A percentile compares a stretch with the other conserved stretches of the same genome.
phyloP scores from a whole-genome alignment of 2,329 filamentous ascomycete species.

The Lasiodiplodia gonubiensis region DNA sequence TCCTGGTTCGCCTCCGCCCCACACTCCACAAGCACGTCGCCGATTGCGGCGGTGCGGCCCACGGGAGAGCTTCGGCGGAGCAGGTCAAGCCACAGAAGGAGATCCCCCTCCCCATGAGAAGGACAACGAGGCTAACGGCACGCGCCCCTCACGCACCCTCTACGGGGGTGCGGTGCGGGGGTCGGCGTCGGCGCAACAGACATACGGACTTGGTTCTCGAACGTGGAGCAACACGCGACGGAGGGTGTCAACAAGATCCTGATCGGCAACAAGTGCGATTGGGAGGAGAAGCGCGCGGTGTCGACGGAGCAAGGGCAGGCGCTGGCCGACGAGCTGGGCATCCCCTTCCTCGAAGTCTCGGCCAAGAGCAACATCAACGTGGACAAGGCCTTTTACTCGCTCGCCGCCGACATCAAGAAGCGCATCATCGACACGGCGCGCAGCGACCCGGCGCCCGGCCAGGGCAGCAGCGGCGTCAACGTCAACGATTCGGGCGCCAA shows the following conservation, averaged over 20 bases:
- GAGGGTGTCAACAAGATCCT: conserved; percentile 99
- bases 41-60: conserved; percentile 25
- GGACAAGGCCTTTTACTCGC: conserved; percentile 95
- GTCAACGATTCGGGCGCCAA: conserved; percentile 41
- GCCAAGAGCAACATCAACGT: conserved; percentile 99
- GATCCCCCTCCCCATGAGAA: not conserved
- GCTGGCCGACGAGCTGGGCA: conserved; percentile 92
- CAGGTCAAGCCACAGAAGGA: not conserved
- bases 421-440: conserved; percentile 90
- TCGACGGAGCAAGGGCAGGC: conserved; percentile 92
- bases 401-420: conserved; percentile 98
- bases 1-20: conserved; percentile 13
- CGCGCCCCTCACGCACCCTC: not conserved
- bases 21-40: conserved; percentile 29
- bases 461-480: conserved; percentile 39
- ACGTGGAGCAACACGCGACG: conserved; percentile 96
- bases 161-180: not conserved
- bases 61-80: conserved; percentile 24
- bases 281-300: conserved; percentile 97
- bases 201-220: conserved; percentile 99
- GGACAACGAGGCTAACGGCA: conserved; percentile 8
- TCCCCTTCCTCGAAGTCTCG: conserved; percentile 97
- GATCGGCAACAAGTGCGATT: conserved; percentile 99
- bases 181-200: conserved; percentile 62
- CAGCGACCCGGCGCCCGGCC: conserved; percentile 66